phyloP scores from a whole-genome alignment of 176 grass and related monocot genomes.

The Saccharum spontaneum region DNA sequence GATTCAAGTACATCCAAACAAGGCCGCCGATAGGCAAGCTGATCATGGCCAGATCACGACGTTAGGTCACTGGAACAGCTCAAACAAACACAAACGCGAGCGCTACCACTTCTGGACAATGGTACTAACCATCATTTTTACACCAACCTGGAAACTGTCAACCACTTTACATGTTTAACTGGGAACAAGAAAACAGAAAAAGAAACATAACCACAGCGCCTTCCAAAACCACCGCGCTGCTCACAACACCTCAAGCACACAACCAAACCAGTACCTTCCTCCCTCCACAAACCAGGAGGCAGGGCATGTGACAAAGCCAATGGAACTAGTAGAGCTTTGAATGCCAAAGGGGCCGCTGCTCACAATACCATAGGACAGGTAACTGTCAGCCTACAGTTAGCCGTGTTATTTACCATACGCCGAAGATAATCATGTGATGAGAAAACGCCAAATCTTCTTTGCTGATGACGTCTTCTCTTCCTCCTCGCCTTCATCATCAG shows the following conservation, averaged over 20 bases:
- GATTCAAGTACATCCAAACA: no score
- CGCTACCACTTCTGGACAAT: background rate
- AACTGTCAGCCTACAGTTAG: slow-evolving; percentile 50
- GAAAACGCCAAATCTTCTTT: slow-evolving; percentile 90
- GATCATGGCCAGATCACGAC: no score
- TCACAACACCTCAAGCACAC: slow-evolving; percentile 30
- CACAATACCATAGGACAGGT: slow-evolving; percentile 19
- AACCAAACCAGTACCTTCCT: slow-evolving; percentile 1
- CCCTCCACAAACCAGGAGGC: slow-evolving; percentile 12
- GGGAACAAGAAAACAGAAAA: background rate
- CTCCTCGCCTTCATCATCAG: slow-evolving; percentile 51
- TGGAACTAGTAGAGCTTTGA: background rate
- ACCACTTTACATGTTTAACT: slow-evolving; percentile 35
- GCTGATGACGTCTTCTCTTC: slow-evolving; percentile 53
- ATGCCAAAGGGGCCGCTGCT: background rate
- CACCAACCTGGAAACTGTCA: slow-evolving; percentile 1
- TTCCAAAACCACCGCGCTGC: slow-evolving; percentile 41
- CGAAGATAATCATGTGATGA: slow-evolving; percentile 58
- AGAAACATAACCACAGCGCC: slow-evolving; percentile 7
- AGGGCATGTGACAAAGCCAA: background rate
- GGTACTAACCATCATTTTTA: slow-evolving; percentile 31
- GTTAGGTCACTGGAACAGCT: background rate
- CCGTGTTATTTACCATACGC: slow-evolving; percentile 34
- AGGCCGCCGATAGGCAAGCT: no score
- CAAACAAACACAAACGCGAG: background rate